A percentile compares a stretch with the other conserved stretches of the same genome.
These are phyloP conservation scores for Castanopsis chinensis DNA, from an alignment of 306 rosid species.

Conservation along the genomic window DNA sequence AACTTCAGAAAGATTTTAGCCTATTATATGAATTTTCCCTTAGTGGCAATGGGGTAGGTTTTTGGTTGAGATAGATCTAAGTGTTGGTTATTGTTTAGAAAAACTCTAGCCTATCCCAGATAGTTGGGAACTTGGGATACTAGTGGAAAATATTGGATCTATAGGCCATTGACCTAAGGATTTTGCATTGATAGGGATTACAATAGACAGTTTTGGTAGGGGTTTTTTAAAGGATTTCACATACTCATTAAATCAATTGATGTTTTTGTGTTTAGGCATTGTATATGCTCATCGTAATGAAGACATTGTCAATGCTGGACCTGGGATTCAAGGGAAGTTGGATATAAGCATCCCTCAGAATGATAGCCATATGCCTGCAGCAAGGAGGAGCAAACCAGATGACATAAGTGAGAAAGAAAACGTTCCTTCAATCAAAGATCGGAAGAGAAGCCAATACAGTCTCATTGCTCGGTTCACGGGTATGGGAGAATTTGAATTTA, in stretches of 20 bases:
- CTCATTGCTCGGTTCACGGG: constrained; percentile 57
- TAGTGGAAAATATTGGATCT: not conserved
- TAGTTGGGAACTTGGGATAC: not conserved
- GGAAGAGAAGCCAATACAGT: constrained; percentile 58
- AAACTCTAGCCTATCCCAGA: too few relatives aligned
- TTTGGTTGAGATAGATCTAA: not conserved
- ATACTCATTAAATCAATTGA: not conserved
- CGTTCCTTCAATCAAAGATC: constrained; percentile 34
- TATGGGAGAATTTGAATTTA: constrained; percentile 70
- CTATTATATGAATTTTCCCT: not conserved
- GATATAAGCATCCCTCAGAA: constrained; percentile 18
- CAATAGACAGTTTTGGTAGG: not conserved
- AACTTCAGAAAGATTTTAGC: not conserved
- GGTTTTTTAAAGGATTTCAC: not conserved
- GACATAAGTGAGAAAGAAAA: constrained; percentile 24
- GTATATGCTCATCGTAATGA: constrained; percentile 87
- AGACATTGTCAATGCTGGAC: constrained; percentile 64
- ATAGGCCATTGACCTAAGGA: not conserved
- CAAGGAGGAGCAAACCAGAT: constrained; percentile 32
- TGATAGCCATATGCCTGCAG: constrained; percentile 27
- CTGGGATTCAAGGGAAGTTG: constrained; percentile 38
- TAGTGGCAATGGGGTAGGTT: not conserved
- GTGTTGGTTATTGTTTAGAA: too few relatives aligned
- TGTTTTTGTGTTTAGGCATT: constrained; percentile 45
- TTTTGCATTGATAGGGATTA: not conserved